phyloP scores from a whole-genome alignment of 169 alveolate genomes.

The Plasmodium gaboni region DNA sequence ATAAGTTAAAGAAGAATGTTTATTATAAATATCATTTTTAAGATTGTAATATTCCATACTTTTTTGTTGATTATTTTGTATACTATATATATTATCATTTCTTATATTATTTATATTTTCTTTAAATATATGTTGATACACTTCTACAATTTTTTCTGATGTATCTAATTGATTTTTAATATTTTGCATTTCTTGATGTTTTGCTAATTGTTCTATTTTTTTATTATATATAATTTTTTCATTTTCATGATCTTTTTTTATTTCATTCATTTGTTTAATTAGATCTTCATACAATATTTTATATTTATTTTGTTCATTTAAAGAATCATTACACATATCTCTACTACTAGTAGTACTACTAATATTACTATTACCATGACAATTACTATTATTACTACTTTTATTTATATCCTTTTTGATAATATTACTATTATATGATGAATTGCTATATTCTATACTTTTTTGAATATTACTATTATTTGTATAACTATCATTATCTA shows the following conservation, averaged over 20 bases:
- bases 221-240: slow-evolving; percentile 32
- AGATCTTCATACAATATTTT: slow-evolving; percentile 30
- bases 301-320: slow-evolving; percentile 11
- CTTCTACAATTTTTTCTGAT: slow-evolving; percentile 63
- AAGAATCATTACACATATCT: not conserved
- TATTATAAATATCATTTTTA: slow-evolving; percentile 11
- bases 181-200: slow-evolving; percentile 65
- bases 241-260: slow-evolving; percentile 60
- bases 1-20: not conserved
- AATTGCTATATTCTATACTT: not conserved
- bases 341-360: not conserved
- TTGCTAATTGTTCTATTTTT: slow-evolving; percentile 50
- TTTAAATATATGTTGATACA: slow-evolving; percentile 51
- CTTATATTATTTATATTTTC: slow-evolving; percentile 48
- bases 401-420: not conserved
- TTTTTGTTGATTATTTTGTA: not conserved
- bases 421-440: not conserved
- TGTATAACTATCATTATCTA: not conserved
- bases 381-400: not conserved
- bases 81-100: slow-evolving; percentile 11
- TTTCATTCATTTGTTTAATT: slow-evolving; percentile 51
- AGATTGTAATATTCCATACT: no score
- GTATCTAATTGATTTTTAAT: slow-evolving; percentile 56
- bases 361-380: not conserved
- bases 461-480: not conserved